These are phyloP conservation scores for Boechera stricta DNA, from an alignment of 345 rosid genomes.

Conservation along the genomic window DNA sequence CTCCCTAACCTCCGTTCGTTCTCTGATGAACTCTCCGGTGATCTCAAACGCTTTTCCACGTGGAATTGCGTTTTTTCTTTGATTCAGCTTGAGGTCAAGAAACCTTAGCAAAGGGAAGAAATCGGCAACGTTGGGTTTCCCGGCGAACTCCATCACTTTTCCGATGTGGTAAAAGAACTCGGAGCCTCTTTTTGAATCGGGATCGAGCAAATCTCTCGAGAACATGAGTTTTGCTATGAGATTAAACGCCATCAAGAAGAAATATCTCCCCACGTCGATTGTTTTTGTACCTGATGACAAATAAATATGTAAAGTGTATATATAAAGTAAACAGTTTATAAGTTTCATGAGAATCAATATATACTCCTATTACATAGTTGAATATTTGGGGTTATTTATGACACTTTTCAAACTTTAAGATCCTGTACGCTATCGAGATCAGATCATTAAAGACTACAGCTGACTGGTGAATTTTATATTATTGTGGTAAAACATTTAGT, in stretches of 20 bases:
- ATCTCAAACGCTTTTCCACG: constrained; percentile 66
- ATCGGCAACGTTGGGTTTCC: constrained; percentile 79
- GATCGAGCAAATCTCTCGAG: constrained; percentile 70
- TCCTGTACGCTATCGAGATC: too few species aligned
- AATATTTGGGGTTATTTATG: neutral
- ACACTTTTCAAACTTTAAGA: neutral
- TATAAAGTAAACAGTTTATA: neutral
- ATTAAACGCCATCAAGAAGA: constrained; percentile 76
- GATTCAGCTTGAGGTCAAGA: constrained; percentile 77
- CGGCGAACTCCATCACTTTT: constrained; percentile 80
- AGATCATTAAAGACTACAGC: too few species aligned
- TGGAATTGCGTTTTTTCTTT: constrained; percentile 66
- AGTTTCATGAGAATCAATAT: neutral
- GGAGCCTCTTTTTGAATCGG: constrained; percentile 62
- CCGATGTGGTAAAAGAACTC: constrained; percentile 68
- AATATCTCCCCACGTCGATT: constrained; percentile 64
- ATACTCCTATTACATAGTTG: too few species aligned
- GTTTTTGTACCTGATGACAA: constrained; percentile 37
- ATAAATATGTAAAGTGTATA: neutral
- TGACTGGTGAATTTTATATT: too few species aligned
- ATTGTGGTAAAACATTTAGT: too few species aligned
- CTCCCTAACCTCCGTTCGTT: constrained; percentile 51
- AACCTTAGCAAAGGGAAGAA: constrained; percentile 64
- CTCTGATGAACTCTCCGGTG: constrained; percentile 62
- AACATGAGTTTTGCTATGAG: constrained; percentile 72